A percentile compares a stretch with the other conserved stretches of the same genome.
Evolutionary conservation across 2,329 filamentous ascomycete genomes (phyloP).

Genomic region (Sclerotinia sclerotiorum): DNA sequence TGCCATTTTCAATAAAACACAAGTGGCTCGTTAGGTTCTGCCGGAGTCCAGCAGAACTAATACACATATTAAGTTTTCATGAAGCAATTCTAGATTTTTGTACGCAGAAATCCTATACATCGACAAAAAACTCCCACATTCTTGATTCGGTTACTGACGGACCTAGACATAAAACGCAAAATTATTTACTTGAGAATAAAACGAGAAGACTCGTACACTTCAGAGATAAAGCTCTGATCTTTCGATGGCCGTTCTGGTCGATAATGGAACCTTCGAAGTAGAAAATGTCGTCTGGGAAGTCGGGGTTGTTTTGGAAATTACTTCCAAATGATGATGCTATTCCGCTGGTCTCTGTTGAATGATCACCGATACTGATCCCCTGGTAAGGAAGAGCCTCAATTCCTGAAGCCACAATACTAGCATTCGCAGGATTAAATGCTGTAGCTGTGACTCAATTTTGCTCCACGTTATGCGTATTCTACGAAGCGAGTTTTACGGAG

Average conservation of each 20-base stretch:
- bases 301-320: neutral
- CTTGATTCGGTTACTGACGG: neutral
- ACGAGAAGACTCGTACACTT: neutral
- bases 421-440: neutral
- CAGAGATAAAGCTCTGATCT: neutral
- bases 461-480: neutral
- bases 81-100: no score
- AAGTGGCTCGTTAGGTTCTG: no score
- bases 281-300: neutral
- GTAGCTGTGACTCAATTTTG: neutral
- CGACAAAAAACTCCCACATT: no score
- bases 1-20: no score
- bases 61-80: neutral
- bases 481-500: neutral
- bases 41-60: neutral
- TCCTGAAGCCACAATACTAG: neutral
- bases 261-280: neutral
- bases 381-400: neutral
- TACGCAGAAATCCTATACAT: neutral
- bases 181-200: neutral
- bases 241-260: neutral
- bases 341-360: neutral
- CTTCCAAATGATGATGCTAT: neutral
- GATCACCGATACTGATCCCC: neutral
- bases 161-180: neutral